Evolutionary conservation across 768 basidiomycete genomes (phyloP), one percentile per base, ranked within the genome.

Genomic region (Ramaria rubella): DNA sequence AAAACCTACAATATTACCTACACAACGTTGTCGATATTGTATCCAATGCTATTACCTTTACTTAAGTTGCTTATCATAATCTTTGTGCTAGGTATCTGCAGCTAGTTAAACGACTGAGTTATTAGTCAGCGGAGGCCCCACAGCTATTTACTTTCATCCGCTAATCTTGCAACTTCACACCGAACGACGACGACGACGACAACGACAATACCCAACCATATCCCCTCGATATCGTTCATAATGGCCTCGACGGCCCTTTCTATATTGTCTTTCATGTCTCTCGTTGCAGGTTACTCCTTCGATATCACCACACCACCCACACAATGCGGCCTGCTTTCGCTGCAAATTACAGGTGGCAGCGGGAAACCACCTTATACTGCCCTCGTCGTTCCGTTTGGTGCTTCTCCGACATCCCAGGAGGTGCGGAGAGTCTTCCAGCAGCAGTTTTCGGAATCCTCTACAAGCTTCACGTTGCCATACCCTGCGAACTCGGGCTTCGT

Each of bases 401-500:
- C 84, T 3, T 74, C 79, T 0, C 80, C 87, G 4, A 73, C 88
- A 12, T 81, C 77, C 58, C 70, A 79, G 30, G 89, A 92, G 66
- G 83, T 76, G 23, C 76, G 88, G 27, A 77, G 64, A 40, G 83
- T 88, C 46, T 65, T 82, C 49, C 78, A 79, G 62, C 67, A 80
- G 12, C 66, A 76, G 4, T 89, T 90, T 64, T 58, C 70, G 19
- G 76, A 68, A 26, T 63, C 68, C 24, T 65, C 68, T 5, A 55
- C 70, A 19, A 73, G 67, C 34, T 85, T 90, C 66, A 69, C 78
- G 64, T 75, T 89, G 52, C 77, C 75, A 27, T 90, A 78, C 65
- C 88, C 88, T 0, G 74, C 69, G 48, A 75, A 81, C 64, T 86
- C 86, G 3, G 83, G 87, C 63, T 83, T 91, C 53, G 86, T 90